Base-by-base conservation (phyloP, 495 filamentous ascomycete species). In the Monascus purpureus region DNA sequence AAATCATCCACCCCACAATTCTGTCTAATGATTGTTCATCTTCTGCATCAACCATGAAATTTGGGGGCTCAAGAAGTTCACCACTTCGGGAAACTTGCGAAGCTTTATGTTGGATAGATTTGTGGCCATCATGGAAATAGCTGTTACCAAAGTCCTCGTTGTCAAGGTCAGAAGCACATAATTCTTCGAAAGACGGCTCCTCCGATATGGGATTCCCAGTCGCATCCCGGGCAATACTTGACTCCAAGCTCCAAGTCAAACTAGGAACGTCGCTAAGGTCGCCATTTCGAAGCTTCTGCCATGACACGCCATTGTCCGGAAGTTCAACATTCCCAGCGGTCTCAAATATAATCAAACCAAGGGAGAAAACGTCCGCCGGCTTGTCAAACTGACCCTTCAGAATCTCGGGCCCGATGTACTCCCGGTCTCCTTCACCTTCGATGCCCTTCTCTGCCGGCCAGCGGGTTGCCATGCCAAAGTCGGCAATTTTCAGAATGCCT, bases 351-450 rank as follows among this genome's bases (percentile, higher is more conserved):
- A 95, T 88, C 36, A 95, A 67, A 18, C 90, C 90, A 13, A 97
- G 69, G 2, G 88, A 80, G 54, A 95, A 97, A 23, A 97, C 72
- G 53, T 97, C 90, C 25, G 81, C 77, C 2, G 90, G 80, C 47
- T 90, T 90, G 54, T 93, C 87, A 45, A 75, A 85, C 35, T 75
- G 70, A 22, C 82, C 86, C 46, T 65, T 67, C 8, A 97, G 67
- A 28, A 93, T 80, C 48, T 97, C 90, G 0, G 87, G 86, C 5
- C 80, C 86, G 45, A 97, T 85, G 48, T 97, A 97, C 47, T 90
- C 82, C 28, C 90, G 81, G 46, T 97, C 90, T 12, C 90, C 90
- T 57, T 97, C 90, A 18, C 80, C 75, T 33, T 97, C 90, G 23
- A 92, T 75, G 15, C 73, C 73, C 15, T 69, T 57, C 31, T 75